Base-by-base conservation (phyloP, 192 early-diverging fungal species). In the Coemansia erecta region DNA sequence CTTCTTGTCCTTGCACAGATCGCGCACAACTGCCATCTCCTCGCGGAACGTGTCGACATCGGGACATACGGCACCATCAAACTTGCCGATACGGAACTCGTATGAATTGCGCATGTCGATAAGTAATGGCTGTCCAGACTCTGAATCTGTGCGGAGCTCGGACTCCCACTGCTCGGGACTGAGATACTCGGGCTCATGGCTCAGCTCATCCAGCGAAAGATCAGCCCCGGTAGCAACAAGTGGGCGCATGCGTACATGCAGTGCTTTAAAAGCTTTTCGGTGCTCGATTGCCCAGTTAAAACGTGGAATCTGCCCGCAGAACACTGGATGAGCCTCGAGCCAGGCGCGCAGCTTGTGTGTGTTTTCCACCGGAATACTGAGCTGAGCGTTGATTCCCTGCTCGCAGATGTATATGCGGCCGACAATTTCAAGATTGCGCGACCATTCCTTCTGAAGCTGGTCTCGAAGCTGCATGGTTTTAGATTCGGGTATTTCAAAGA, bases 101-200 rank as follows among this genome's bases (percentile, higher is more conserved):
- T 92, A 92, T 31, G 82, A 83, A 61, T 92, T 92, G 51, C 90
- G 83, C 89, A 92, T 90, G 54, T 92, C 90, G 18, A 92, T 82
- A 15, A 92, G 46, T 21, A 87, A 52, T 0, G 77, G 79, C 4
- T 81, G 63, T 19, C 33, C 22, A 0, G 23, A 15, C 50, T 81
- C 61, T 4, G 66, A 15, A 1, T n/a, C 7, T 8, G 53, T 24
- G 3, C 47, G 53, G 22, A 90, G 60, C 45, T 81, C 80, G 9
- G 71, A 50, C 42, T 88, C 86, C 86, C 88, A 92, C 46, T 85
- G 83, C 9, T 77, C 70, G n/a, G 90, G 86, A 1, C 68, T 56
- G 28, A 92, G 65, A 54, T 92, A 86, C 11, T 82, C 81, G 2
- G 90, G 88, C 63, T 84, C 81, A n/a, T 84, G 70, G 13, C 70